Evolutionary conservation across 306 rosid species (phyloP), one percentile per base, ranked within the genome.

Genomic region (Vigna hirtella): DNA sequence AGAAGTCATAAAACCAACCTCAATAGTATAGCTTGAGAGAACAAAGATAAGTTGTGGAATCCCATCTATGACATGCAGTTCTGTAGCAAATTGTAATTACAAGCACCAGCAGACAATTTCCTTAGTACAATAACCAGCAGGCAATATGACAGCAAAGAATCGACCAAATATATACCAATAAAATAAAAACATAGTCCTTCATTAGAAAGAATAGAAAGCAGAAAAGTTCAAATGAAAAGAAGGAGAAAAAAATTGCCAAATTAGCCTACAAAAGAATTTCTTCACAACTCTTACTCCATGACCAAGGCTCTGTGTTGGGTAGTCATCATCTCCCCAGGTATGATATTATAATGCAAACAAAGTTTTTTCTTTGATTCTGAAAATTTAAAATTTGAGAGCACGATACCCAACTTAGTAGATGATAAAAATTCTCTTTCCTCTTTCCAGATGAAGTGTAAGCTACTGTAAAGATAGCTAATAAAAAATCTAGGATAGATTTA

Each of bases 61-160:
- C 82, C 99, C 99, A 28, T 95, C 99, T 48, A 95, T 95, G 74
- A 95, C 96, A 87, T 95, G 99, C 82, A 93, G 88, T 86, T 95
- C 99, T 95, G 61, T 42, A 80, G 88, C 13, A 77, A 82, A 72
- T 83, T 82, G 88, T 16, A 77, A 84, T 10, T 63, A 52, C 71
- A 16, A 78, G 72, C 73, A 84, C 66, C 79, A 73, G 74, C 17
- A 79, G 77, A 81, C 76, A 79, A 68, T 77, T 66, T 71, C 55
- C 72, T 71, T 72, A 68, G 73, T 34, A 75, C 3, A 74, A 28
- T 12, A 59, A 66, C 59, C 45, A 66, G 65, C 38, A 82, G 2
- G 73, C 18, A 61, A 74, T 71, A 66, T 62, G 62, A 72, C 51
- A 65, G 22, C 18, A 24, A 64, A 66, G 67, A 28, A 57, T 22